A percentile compares a stretch with the other conserved stretches of the same genome.
Conservation (phyloP, 2,329 filamentous ascomycete species). For the Aspergillus nomiae region DNA sequence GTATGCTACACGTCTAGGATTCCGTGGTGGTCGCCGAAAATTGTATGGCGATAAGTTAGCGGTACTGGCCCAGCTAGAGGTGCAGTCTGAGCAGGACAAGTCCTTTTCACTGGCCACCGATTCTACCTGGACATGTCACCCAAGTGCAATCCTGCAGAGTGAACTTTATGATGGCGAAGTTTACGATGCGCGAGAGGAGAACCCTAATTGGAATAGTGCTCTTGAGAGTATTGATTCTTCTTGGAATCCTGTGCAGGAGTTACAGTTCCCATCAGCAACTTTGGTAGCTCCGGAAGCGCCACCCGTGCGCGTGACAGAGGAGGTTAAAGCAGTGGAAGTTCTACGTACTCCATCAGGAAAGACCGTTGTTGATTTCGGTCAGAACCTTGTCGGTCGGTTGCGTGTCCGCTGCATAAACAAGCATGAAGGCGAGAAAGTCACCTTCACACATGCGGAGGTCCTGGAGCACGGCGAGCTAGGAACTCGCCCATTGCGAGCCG, state of each 20-base stretch:
- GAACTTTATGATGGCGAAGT: conserved; percentile 58
- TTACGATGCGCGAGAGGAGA: conserved; percentile 48
- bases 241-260: conserved; percentile 34
- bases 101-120: conserved; percentile 22
- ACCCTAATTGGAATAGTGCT: conserved; percentile 25
- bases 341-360: conserved; percentile 46
- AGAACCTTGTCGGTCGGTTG: conserved; percentile 59
- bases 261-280: conserved; percentile 32
- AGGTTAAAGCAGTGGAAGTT: conserved; percentile 28
- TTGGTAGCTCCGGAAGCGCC: conserved; percentile 48
- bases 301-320: conserved; percentile 45
- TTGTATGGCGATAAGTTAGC: conserved; percentile 30
- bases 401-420: conserved; percentile 33
- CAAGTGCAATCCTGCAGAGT: conserved; percentile 25
- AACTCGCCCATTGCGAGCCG: conserved; percentile 47
- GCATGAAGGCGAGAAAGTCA: conserved; percentile 19
- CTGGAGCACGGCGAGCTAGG: conserved; percentile 52
- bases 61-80: conserved; percentile 33
- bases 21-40: conserved; percentile 23
- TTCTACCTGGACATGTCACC: conserved; percentile 25
- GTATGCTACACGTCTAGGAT: conserved; percentile 43
- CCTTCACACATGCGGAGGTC: conserved; percentile 57
- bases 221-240: conserved; percentile 1
- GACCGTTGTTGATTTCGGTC: conserved; percentile 58
- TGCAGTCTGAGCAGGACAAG: conserved; percentile 17